phyloP scores from a whole-genome alignment of 2,329 filamentous ascomycete genomes.

The Hypoxylon sp. region DNA sequence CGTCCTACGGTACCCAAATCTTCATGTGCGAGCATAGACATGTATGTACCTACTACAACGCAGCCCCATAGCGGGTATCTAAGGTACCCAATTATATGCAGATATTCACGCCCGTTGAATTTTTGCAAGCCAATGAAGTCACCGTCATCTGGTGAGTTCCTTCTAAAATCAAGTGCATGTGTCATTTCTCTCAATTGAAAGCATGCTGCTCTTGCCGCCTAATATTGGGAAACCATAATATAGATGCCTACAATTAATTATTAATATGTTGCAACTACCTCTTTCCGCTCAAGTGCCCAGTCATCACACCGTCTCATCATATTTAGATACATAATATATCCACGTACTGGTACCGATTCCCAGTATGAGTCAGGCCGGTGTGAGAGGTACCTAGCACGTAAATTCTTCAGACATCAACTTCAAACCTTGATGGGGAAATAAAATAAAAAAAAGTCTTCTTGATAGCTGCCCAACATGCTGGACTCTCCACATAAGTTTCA shows the following conservation, averaged over 20 bases:
- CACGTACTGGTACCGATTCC: conserved; percentile 2
- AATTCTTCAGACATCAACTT: not conserved
- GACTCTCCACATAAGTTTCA: conserved; percentile 21
- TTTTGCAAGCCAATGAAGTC: conserved; percentile 2
- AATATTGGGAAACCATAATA: not conserved
- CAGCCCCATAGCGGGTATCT: not conserved
- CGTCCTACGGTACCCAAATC: not conserved
- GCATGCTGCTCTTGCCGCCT: not conserved
- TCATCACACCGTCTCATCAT: not conserved
- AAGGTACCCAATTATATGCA: conserved; percentile 4
- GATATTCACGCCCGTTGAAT: not conserved
- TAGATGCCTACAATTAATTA: no score
- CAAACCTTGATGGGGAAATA: conserved; percentile 23
- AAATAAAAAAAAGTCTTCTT: conserved; percentile 19
- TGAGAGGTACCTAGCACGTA: conserved; percentile 5
- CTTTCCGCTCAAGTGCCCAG: not conserved
- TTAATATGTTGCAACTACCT: not conserved
- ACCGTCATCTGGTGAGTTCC: not conserved
- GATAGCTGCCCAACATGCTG: conserved; percentile 43
- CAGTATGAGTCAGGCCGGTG: conserved; percentile 34
- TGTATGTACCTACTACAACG: not conserved
- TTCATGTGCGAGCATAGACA: not conserved
- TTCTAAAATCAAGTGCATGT: conserved; percentile 1
- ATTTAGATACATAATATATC: conserved; percentile 1
- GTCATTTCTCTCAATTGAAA: not conserved